Conservation (phyloP, 371 early-diverging fungal genomes). For the Mortierella sp. region DNA sequence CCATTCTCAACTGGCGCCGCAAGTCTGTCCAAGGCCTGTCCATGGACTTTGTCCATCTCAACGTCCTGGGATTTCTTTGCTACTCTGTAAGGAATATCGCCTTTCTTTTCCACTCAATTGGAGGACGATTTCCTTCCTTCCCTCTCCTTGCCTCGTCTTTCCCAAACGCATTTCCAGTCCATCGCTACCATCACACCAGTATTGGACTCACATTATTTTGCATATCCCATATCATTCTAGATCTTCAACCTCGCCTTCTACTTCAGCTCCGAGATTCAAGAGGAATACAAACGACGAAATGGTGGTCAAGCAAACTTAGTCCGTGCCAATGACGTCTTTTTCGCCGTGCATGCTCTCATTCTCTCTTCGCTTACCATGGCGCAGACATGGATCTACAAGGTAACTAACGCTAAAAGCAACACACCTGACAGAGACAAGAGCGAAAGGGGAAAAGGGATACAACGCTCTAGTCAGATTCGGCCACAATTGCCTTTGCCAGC, state of each 20-base stretch:
- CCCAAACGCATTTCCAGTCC: no score
- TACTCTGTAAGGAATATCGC: slow-evolving; percentile 67
- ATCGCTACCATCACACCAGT: no score
- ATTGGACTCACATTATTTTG: no score
- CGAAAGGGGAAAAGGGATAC: background rate
- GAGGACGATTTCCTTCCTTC: no score
- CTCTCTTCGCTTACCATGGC: slow-evolving; percentile 72
- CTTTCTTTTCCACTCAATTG: background rate
- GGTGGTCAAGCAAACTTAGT: slow-evolving; percentile 78
- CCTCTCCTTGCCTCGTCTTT: no score
- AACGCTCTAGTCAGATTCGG: background rate
- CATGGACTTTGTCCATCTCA: slow-evolving; percentile 88
- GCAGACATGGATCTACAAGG: slow-evolving; percentile 84
- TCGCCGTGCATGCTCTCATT: slow-evolving; percentile 85
- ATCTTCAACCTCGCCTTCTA: slow-evolving; percentile 83
- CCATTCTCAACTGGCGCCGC: slow-evolving; percentile 73
- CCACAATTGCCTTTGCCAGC: background rate
- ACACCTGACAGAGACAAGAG: background rate
- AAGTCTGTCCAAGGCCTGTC: slow-evolving; percentile 88
- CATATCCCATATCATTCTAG: no score
- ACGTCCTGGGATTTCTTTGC: slow-evolving; percentile 87
- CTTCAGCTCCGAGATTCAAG: slow-evolving; percentile 70
- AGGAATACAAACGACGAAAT: slow-evolving; percentile 82
- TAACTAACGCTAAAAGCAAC: slow-evolving; percentile 63
- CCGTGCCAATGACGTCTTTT: slow-evolving; percentile 88